phyloP scores from a whole-genome alignment of 306 rosid species.

The Trichosanthes truncata region DNA sequence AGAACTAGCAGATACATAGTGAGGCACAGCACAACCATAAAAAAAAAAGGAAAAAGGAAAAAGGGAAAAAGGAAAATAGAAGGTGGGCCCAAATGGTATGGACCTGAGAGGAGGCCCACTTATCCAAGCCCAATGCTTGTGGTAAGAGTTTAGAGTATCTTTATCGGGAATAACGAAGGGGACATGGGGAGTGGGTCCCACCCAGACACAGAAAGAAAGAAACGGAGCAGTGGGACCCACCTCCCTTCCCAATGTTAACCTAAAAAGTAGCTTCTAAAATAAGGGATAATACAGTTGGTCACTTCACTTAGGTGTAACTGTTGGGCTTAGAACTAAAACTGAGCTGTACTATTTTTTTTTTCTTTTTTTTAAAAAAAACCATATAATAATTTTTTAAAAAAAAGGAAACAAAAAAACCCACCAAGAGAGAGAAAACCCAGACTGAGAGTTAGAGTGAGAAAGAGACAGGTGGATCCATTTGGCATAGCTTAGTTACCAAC shows the following conservation, averaged over 20 bases:
- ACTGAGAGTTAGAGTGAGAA: neutral
- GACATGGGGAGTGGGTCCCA: neutral
- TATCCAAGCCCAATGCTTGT: conserved; percentile 10
- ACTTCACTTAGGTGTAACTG: conserved; percentile 10
- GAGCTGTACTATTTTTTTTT: neutral
- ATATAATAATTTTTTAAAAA: no score
- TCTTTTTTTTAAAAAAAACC: neutral
- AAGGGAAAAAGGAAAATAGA: neutral
- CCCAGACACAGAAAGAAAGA: neutral
- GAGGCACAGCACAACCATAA: neutral
- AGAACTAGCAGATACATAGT: neutral
- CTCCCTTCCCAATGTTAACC: neutral
- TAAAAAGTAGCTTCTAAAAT: conserved; percentile 10
- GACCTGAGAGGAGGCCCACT: conserved; percentile 8
- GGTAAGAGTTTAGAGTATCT: neutral
- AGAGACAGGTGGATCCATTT: conserved; percentile 4
- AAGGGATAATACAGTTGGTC: conserved; percentile 10
- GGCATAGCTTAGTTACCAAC: conserved; percentile 5
- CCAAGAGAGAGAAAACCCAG: neutral
- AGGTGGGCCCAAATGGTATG: neutral
- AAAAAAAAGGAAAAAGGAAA: neutral
- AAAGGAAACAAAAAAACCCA: neutral
- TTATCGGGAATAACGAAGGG: conserved; percentile 1
- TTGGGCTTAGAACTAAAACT: neutral
- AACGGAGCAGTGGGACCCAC: neutral